phyloP scores from a whole-genome alignment of 345 rosid species.

The Erysimum cheiranthoides region DNA sequence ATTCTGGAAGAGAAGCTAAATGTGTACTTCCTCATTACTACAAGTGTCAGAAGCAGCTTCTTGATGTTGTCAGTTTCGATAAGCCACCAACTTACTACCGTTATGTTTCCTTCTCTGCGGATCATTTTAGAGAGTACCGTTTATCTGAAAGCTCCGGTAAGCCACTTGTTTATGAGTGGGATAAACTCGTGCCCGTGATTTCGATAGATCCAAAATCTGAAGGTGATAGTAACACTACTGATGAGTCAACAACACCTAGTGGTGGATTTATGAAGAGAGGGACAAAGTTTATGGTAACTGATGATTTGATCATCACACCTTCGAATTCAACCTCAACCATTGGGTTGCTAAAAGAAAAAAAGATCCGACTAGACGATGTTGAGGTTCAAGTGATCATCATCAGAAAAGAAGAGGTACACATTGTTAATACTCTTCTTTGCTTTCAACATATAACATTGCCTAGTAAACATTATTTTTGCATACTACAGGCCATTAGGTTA shows the following conservation, averaged over 20 bases:
- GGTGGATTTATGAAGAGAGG: slow-evolving; percentile 10
- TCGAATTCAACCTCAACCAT: background rate
- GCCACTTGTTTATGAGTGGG: background rate
- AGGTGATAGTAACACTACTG: background rate
- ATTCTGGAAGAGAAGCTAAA: background rate
- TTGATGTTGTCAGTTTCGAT: background rate
- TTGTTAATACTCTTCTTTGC: background rate
- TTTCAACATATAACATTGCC: background rate
- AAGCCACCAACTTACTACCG: slow-evolving; percentile 7
- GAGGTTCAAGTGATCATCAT: background rate
- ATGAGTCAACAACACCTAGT: background rate
- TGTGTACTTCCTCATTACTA: slow-evolving; percentile 9
- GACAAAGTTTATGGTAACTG: slow-evolving; percentile 13
- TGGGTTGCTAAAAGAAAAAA: background rate
- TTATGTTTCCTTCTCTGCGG: background rate
- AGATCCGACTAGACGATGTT: background rate
- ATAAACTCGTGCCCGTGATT: background rate
- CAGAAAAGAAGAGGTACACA: background rate
- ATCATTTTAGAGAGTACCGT: background rate
- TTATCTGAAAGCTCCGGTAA: background rate
- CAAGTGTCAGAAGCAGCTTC: background rate
- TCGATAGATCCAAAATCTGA: background rate
- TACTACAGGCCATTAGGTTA: background rate
- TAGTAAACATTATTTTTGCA: background rate
- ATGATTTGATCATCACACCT: background rate